Evolutionary conservation across 2,329 filamentous ascomycete genomes (phyloP).

Genomic region (Aspergillus japonicus): DNA sequence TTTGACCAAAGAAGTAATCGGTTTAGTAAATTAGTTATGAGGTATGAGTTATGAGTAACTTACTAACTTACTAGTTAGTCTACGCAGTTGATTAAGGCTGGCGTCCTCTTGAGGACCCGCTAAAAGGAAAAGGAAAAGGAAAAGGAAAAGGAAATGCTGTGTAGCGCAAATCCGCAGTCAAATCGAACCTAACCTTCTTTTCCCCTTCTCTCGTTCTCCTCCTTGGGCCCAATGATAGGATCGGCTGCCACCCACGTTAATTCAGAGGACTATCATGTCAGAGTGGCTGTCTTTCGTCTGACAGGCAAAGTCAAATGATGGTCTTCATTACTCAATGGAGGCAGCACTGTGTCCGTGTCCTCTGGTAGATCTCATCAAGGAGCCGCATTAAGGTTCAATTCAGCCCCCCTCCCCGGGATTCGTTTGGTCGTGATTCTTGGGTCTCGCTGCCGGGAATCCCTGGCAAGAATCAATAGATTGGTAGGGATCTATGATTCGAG

Average conservation of each 20-base stretch:
- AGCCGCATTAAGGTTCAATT: constrained; percentile 15
- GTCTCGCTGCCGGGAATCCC: constrained; percentile 1
- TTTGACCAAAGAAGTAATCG: too few relatives aligned
- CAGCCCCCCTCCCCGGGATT: constrained; percentile 5
- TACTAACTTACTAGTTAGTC: not conserved
- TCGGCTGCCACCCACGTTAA: not conserved
- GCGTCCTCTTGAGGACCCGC: not conserved
- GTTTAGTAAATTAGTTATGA: too few relatives aligned
- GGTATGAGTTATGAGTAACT: too few relatives aligned
- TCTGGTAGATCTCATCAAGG: constrained; percentile 1
- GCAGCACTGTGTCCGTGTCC: not conserved
- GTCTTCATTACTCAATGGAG: not conserved
- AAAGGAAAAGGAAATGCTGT: not conserved
- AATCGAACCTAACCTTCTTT: not conserved
- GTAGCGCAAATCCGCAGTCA: not conserved
- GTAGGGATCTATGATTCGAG: constrained; percentile 11
- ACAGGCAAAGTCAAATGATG: not conserved
- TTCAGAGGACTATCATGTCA: not conserved
- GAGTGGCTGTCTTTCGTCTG: not conserved
- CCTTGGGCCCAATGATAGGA: not conserved
- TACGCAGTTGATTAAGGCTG: too few relatives aligned
- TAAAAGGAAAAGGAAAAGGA: not conserved
- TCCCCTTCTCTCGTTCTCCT: not conserved
- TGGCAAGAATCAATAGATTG: constrained; percentile 12
- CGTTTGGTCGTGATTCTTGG: constrained; percentile 1